Evolutionary conservation across 2,329 filamentous ascomycete species (phyloP).

Genomic region (Aspergillus sp.): DNA sequence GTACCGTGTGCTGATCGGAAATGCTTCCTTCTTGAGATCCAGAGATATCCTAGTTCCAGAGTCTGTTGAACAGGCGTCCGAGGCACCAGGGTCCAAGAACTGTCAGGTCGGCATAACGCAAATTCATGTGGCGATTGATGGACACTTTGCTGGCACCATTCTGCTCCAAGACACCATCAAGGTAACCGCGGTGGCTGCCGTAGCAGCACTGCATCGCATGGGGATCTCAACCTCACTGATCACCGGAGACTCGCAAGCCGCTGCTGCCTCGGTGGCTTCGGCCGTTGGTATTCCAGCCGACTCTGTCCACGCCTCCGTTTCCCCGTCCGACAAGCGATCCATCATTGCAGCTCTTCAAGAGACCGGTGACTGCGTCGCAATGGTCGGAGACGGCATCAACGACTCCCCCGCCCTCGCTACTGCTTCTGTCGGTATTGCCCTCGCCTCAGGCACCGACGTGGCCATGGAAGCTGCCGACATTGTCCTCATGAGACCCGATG

Average conservation of each 20-base stretch:
- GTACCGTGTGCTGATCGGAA: constrained; percentile 83
- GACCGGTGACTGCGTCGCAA: constrained; percentile 78
- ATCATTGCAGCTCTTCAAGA: constrained; percentile 80
- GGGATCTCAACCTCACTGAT: constrained; percentile 88
- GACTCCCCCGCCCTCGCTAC: constrained; percentile 94
- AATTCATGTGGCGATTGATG: constrained; percentile 89
- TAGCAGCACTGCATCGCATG: constrained; percentile 81
- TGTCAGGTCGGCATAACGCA: constrained; percentile 74
- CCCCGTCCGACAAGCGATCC: constrained; percentile 85
- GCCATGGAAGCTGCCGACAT: constrained; percentile 97
- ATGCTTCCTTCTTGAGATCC: constrained; percentile 74
- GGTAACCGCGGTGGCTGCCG: constrained; percentile 77
- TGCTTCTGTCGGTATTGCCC: constrained; percentile 89
- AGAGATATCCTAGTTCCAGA: constrained; percentile 63
- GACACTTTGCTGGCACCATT: constrained; percentile 77
- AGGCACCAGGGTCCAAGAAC: constrained; percentile 35
- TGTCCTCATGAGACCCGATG: constrained; percentile 90
- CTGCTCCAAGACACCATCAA: constrained; percentile 91
- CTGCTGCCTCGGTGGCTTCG: constrained; percentile 80
- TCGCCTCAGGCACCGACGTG: constrained; percentile 91
- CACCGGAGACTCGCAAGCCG: constrained; percentile 86
- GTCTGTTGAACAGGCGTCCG: constrained; percentile 37
- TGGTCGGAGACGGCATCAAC: constrained; percentile 99
- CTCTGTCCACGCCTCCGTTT: constrained; percentile 83
- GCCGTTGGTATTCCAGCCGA: constrained; percentile 78